A percentile compares a stretch with the other conserved stretches of the same genome.
These are phyloP conservation scores for Syzygium aqueum DNA, from an alignment of 345 rosid species.

Conservation along the genomic window DNA sequence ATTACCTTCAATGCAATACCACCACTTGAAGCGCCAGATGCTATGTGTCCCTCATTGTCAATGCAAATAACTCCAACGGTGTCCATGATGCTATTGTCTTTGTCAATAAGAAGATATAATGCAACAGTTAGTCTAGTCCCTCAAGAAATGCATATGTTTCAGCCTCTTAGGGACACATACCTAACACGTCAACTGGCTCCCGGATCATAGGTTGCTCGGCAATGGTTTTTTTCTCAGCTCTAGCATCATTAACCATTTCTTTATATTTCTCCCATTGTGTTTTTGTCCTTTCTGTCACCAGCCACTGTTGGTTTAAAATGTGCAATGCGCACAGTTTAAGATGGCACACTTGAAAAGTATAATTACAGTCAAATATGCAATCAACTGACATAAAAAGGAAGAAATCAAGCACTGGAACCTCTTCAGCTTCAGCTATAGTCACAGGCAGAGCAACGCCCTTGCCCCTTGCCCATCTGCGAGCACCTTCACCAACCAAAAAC, in stretches of 20 bases:
- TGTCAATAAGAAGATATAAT: not conserved
- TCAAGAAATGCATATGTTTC: not conserved
- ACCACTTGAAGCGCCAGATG: constrained; percentile 90
- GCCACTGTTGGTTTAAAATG: constrained; percentile 43
- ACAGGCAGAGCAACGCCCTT: constrained; percentile 44
- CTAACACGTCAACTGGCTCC: constrained; percentile 14
- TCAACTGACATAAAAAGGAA: not conserved
- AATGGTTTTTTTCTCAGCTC: constrained; percentile 11
- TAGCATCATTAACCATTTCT: constrained; percentile 55
- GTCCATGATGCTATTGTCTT: constrained; percentile 61
- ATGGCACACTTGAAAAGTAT: not conserved
- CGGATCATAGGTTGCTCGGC: constrained; percentile 1
- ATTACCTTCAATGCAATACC: constrained; percentile 90
- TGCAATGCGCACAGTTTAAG: not conserved
- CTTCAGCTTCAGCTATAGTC: constrained; percentile 45
- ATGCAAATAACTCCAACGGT: constrained; percentile 95
- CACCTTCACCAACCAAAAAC: constrained; percentile 97
- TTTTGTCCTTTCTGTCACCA: constrained; percentile 74
- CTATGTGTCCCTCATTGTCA: constrained; percentile 71
- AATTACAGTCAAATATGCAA: not conserved
- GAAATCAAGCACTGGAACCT: constrained; percentile 30
- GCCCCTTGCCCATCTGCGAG: constrained; percentile 65
- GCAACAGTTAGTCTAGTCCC: not conserved
- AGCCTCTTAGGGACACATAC: constrained; percentile 3
- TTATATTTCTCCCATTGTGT: constrained; percentile 68